These are phyloP conservation scores for Kwoniella sp. DNA, from an alignment of 768 basidiomycete species.

Conservation along the genomic window DNA sequence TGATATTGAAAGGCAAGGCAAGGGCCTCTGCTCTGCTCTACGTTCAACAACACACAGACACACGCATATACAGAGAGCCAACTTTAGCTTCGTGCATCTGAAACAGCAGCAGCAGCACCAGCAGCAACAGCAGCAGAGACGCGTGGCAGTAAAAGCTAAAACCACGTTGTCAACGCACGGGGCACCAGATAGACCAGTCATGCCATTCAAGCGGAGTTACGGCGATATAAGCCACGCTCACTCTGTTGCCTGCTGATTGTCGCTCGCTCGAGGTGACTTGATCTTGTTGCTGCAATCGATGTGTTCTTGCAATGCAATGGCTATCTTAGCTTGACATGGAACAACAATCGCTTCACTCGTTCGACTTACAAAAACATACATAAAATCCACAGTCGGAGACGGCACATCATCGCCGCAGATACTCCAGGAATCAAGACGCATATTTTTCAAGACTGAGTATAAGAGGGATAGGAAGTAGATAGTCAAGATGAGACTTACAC, in stretches of 20 bases:
- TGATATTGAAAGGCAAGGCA: constrained; percentile 1
- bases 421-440: too few relatives aligned
- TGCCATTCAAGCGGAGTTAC: constrained; percentile 6
- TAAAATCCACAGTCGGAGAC: too few relatives aligned
- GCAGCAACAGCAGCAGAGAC: too few relatives aligned
- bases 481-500: constrained; percentile 53
- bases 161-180: neutral
- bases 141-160: neutral
- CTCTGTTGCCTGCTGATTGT: neutral
- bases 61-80: neutral
- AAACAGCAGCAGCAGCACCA: too few relatives aligned
- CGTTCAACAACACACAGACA: neutral
- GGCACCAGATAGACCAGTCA: neutral
- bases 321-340: too few relatives aligned
- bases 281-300: too few relatives aligned
- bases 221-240: constrained; percentile 11
- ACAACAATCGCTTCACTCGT: too few relatives aligned
- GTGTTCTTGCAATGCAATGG: too few relatives aligned
- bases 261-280: neutral
- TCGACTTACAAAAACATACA: too few relatives aligned
- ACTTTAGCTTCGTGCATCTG: neutral
- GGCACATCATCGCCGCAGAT: too few relatives aligned
- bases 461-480: neutral
- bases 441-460: too few relatives aligned
- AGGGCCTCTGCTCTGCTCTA: neutral